Percentiles rank a stretch among this genome's conserved stretches.
These are phyloP conservation scores for Stephanodiscus triporus DNA, from an alignment of 108 stramenopile genomes.

Conservation along the genomic window DNA sequence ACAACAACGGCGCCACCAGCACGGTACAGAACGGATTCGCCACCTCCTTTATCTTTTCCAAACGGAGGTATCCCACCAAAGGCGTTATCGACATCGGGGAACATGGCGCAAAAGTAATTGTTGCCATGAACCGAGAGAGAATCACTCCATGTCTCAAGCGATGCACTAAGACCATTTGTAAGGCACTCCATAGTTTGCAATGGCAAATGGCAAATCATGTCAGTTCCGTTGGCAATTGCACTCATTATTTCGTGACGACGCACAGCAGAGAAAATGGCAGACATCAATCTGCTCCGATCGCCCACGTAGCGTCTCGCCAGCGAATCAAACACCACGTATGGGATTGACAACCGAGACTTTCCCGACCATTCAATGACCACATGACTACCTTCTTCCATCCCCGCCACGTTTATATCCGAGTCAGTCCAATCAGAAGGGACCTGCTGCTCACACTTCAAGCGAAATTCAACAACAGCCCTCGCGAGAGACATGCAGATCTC, in stretches of 20 bases:
- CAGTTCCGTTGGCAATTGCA: slow-evolving; percentile 64
- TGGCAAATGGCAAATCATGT: slow-evolving; percentile 65
- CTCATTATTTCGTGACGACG: slow-evolving; percentile 77
- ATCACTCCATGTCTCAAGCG: slow-evolving; percentile 70
- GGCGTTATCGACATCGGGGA: slow-evolving; percentile 68
- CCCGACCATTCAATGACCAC: slow-evolving; percentile 73
- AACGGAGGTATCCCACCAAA: slow-evolving; percentile 80
- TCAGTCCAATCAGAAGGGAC: slow-evolving; percentile 71
- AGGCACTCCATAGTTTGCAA: slow-evolving; percentile 50
- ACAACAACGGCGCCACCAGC: slow-evolving; percentile 66
- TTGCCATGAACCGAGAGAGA: slow-evolving; percentile 57
- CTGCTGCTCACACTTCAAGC: slow-evolving; percentile 50
- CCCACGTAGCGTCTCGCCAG: slow-evolving; percentile 72
- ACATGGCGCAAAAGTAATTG: slow-evolving; percentile 76
- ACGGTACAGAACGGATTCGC: slow-evolving; percentile 43
- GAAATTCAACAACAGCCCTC: slow-evolving; percentile 65
- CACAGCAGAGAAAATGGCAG: slow-evolving; percentile 64
- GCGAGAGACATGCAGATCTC: slow-evolving; percentile 68
- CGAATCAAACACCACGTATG: slow-evolving; percentile 45
- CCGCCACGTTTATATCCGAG: slow-evolving; percentile 59
- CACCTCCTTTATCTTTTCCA: slow-evolving; percentile 54
- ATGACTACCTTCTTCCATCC: slow-evolving; percentile 46
- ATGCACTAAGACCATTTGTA: slow-evolving; percentile 46
- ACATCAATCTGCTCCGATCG: slow-evolving; percentile 56
- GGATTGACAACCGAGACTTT: slow-evolving; percentile 55